phyloP scores from a whole-genome alignment of 1,139 yeast species.

The Taphrina flavorubra region DNA sequence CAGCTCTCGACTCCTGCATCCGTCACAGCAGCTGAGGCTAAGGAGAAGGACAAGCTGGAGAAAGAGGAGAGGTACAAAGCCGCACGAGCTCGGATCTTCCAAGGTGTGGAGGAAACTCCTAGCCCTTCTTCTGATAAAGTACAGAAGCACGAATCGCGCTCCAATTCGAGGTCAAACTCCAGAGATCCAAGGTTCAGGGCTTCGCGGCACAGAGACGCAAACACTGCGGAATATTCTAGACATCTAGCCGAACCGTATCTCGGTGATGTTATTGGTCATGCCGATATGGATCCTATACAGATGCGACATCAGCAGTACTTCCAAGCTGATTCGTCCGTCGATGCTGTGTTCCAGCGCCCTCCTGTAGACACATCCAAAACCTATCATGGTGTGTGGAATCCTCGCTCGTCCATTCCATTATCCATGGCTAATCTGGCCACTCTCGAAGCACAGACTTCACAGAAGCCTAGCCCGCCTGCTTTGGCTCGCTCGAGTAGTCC shows the following conservation, averaged over 20 bases:
- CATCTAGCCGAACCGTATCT: not conserved
- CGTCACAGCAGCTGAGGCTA: constrained; percentile 2
- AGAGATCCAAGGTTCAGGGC: constrained; percentile 4
- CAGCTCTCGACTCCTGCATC: constrained; percentile 21
- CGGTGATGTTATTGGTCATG: not conserved
- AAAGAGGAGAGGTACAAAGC: constrained; percentile 35
- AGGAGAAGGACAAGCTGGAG: constrained; percentile 29
- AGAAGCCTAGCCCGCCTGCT: not conserved
- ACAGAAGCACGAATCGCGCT: not conserved
- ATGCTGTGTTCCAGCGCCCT: constrained; percentile 14
- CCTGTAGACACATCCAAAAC: not conserved
- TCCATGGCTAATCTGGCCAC: constrained; percentile 37
- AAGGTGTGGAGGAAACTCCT: constrained; percentile 27
- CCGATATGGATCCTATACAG: constrained; percentile 7
- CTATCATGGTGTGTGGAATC: constrained; percentile 26
- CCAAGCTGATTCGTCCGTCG: constrained; percentile 1
- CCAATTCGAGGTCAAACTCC: constrained; percentile 26
- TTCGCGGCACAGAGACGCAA: not conserved
- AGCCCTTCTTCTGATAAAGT: not conserved
- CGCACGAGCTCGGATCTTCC: constrained; percentile 40
- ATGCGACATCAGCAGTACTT: constrained; percentile 25
- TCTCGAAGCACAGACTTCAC: constrained; percentile 33
- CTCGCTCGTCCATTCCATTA: constrained; percentile 28
- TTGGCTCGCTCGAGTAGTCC: constrained; percentile 2
- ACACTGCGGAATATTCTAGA: constrained; percentile 6